Evolutionary conservation across 371 early-diverging fungal species (phyloP), one percentile per base, ranked within the genome.

Genomic region (Dichotomocladium elegans): DNA sequence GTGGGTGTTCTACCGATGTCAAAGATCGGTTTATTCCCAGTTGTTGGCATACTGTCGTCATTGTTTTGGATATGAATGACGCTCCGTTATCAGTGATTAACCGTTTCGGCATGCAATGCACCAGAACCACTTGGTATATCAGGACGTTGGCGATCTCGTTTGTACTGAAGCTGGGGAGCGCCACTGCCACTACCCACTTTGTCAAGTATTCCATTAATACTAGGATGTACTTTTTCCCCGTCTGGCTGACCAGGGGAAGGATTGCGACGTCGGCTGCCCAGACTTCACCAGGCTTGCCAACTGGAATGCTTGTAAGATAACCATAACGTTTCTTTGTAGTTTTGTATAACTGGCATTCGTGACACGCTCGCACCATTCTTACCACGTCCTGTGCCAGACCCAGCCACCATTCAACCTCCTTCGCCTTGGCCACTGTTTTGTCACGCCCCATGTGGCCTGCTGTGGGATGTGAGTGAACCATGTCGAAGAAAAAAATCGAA

Each of bases 251-350:
- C n/a, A n/a, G n/a, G n/a, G n/a, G n/a, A n/a, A n/a, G n/a, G n/a
- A 51, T 28, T 11, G 63, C 68, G 7, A 61, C 49, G 34, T 63
- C 57, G 1, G 46, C 47, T 9, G 58, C 61, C 61, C 61, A 67
- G 15, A 57, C 48, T 12, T 67, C 58, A 6, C 45, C 9, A 9
- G 45, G 27, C 25, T 24, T 8, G 4, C 45, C 28, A 2, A 47
- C 37, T 12, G 25, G 12, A 17, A 61, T 43, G 24, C 52, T 51
- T 24, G 24, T 26, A 7, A 55, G 17, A 14, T 48, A 12, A 0
- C 47, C 31, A 22, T 11, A 54, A 37, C 44, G 49, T 35, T 53
- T 53, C 1, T 34, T 58, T 19, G 40, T 19, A 4, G 41, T 24
- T 17, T 64, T 64, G 22, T 47, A 37, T 21, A 6, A 11, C 25